A percentile compares a stretch with the other conserved stretches of the same genome.
These are phyloP conservation scores for Wallemia ichthyophaga DNA, from an alignment of 1,284 basidiomycete species.

Conservation along the genomic window DNA sequence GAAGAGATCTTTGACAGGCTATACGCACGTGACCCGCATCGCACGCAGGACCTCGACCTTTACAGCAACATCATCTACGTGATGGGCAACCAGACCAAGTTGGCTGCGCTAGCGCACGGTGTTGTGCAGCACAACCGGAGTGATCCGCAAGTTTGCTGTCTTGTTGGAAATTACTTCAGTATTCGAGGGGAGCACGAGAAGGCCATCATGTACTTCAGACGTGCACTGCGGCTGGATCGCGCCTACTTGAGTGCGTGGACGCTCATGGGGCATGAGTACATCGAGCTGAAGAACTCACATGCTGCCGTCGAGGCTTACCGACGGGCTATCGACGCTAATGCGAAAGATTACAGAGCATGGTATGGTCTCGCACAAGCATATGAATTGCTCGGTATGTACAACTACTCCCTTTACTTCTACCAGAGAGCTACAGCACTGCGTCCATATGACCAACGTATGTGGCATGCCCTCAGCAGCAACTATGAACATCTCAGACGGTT, in stretches of 20 bases:
- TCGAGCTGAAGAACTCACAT: slow-evolving; percentile 96
- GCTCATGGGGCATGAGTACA: slow-evolving; percentile 95
- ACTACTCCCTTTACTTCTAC: slow-evolving; percentile 87
- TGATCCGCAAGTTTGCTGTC: slow-evolving; percentile 73
- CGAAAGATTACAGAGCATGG: slow-evolving; percentile 93
- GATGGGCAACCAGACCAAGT: slow-evolving; percentile 54
- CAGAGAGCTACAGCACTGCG: slow-evolving; percentile 70
- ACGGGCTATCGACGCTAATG: slow-evolving; percentile 75
- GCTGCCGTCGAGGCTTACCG: slow-evolving; percentile 94
- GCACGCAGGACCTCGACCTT: slow-evolving; percentile 83
- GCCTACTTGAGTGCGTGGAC: slow-evolving; percentile 95
- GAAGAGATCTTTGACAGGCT: slow-evolving; percentile 57
- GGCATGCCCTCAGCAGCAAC: slow-evolving; percentile 77
- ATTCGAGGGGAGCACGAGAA: slow-evolving; percentile 76
- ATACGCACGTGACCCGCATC: slow-evolving; percentile 46
- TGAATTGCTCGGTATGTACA: slow-evolving; percentile 80
- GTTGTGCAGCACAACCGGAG: slow-evolving; percentile 64
- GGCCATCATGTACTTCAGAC: slow-evolving; percentile 77
- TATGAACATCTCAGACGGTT: slow-evolving; percentile 70
- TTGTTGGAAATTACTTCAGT: slow-evolving; percentile 92
- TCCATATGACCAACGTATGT: slow-evolving; percentile 84
- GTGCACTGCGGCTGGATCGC: slow-evolving; percentile 74
- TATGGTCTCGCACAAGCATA: slow-evolving; percentile 95
- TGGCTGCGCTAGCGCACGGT: slow-evolving; percentile 74
- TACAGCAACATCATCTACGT: slow-evolving; percentile 95